These are phyloP conservation scores for Posidonia oceanica DNA, from an alignment of 116 monocot genomes.

Conservation along the genomic window DNA sequence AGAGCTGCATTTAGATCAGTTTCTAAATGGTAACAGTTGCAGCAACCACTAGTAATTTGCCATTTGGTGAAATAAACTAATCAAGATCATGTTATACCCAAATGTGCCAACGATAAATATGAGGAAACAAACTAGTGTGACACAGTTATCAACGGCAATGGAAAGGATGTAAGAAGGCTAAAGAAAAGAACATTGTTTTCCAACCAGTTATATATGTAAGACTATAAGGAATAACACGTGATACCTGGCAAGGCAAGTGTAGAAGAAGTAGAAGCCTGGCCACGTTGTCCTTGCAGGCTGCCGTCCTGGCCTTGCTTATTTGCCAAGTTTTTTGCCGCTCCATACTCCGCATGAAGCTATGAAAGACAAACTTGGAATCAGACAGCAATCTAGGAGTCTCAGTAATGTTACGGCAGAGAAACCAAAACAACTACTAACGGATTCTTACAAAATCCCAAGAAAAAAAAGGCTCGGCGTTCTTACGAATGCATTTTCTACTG, in stretches of 20 bases:
- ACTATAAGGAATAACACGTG: background rate
- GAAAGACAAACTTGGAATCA: constrained; percentile 2
- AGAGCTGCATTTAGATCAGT: too few relatives aligned
- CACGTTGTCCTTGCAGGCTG: constrained; percentile 18
- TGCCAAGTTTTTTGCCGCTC: constrained; percentile 36
- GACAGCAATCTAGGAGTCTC: background rate
- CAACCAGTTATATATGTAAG: background rate
- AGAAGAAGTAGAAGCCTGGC: constrained; percentile 22
- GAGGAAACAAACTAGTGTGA: too few relatives aligned
- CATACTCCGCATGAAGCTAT: constrained; percentile 78
- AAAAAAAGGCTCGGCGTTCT: too few relatives aligned
- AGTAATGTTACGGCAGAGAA: background rate
- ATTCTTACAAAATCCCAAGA: too few relatives aligned
- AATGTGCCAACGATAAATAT: too few relatives aligned
- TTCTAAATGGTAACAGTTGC: too few relatives aligned
- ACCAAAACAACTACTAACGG: background rate
- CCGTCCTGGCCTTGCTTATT: constrained; percentile 21
- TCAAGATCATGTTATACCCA: too few relatives aligned
- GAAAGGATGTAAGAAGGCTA: background rate
- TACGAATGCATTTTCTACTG: too few relatives aligned
- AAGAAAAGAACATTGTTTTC: background rate
- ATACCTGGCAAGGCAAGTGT: constrained; percentile 65
- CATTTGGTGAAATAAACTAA: too few relatives aligned
- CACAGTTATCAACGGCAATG: too few relatives aligned
- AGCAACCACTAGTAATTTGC: too few relatives aligned